phyloP scores from a whole-genome alignment of 371 early-diverging fungal genomes.

The Saksenaea vasiformis region DNA sequence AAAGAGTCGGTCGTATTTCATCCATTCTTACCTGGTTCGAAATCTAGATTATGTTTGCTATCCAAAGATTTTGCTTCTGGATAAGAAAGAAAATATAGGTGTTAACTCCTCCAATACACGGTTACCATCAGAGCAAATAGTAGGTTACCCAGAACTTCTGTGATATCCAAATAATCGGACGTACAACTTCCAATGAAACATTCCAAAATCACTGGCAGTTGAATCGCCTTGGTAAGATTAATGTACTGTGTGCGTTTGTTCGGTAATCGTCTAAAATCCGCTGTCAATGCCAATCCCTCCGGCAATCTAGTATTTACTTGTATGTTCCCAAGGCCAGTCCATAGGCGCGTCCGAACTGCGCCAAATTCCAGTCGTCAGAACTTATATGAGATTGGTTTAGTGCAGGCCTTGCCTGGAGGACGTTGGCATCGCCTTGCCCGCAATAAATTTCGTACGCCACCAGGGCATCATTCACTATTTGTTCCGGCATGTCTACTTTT shows the following conservation, averaged over 20 bases:
- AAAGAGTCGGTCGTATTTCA: not conserved
- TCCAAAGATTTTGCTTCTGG: conserved; percentile 9
- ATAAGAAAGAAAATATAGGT: not conserved
- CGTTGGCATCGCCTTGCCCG: conserved; percentile 7
- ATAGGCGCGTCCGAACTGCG: conserved; percentile 29
- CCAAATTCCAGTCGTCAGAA: conserved; percentile 27
- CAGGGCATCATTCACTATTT: conserved; percentile 22
- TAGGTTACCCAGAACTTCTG: conserved; percentile 19
- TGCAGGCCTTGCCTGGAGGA: not conserved
- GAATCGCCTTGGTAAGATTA: conserved; percentile 40
- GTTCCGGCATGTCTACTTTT: conserved; percentile 20
- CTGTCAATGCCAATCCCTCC: not conserved
- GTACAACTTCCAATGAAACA: conserved; percentile 42
- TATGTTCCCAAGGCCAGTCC: conserved; percentile 37
- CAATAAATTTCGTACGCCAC: conserved; percentile 20
- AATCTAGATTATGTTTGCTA: conserved; percentile 15
- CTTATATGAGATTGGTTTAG: not conserved
- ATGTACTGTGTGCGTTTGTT: conserved; percentile 24
- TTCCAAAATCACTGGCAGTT: conserved; percentile 43
- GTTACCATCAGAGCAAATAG: not conserved
- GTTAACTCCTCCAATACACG: not conserved
- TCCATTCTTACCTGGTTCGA: conserved; percentile 21
- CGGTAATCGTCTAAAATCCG: conserved; percentile 18
- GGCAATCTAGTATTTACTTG: conserved; percentile 5
- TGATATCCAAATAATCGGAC: conserved; percentile 20